A percentile compares a stretch with the other conserved stretches of the same genome.
These are phyloP conservation scores for Thinopyrum elongatum DNA, from an alignment of 176 grass and related monocot genomes.

Conservation along the genomic window DNA sequence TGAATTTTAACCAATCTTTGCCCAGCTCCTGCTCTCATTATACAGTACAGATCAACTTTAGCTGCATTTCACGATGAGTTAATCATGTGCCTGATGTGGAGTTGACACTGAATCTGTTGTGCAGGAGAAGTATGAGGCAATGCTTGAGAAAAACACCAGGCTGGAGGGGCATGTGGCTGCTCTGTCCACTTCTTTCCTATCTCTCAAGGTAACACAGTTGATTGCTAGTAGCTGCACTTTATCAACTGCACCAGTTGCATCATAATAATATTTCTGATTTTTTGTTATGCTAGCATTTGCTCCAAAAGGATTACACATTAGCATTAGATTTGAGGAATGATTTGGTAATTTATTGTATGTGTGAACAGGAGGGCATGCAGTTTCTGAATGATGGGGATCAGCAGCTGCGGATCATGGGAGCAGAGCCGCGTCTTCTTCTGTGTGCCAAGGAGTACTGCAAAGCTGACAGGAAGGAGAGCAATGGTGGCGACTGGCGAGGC, in stretches of 20 bases:
- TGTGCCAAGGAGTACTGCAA: constrained; percentile 18
- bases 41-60: too few species aligned
- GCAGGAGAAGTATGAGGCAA: constrained; percentile 41
- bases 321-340: not conserved
- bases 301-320: not conserved
- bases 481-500: too few species aligned
- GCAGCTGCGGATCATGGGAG: not conserved
- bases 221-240: not conserved
- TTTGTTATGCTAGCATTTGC: not conserved
- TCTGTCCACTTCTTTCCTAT: constrained; percentile 32
- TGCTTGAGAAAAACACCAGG: constrained; percentile 43
- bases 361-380: constrained; percentile 46
- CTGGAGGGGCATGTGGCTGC: too few species aligned
- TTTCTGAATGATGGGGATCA: constrained; percentile 32
- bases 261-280: not conserved
- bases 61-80: too few species aligned
- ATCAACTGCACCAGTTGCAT: not conserved
- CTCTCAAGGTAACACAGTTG: constrained; percentile 43
- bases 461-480: constrained; percentile 8
- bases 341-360: not conserved
- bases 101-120: not conserved
- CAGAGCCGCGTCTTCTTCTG: not conserved
- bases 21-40: not conserved
- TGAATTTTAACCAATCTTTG: not conserved
- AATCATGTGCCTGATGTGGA: too few species aligned